Conservation (phyloP, 2,329 filamentous ascomycete genomes). For the Diplodia mutila region DNA sequence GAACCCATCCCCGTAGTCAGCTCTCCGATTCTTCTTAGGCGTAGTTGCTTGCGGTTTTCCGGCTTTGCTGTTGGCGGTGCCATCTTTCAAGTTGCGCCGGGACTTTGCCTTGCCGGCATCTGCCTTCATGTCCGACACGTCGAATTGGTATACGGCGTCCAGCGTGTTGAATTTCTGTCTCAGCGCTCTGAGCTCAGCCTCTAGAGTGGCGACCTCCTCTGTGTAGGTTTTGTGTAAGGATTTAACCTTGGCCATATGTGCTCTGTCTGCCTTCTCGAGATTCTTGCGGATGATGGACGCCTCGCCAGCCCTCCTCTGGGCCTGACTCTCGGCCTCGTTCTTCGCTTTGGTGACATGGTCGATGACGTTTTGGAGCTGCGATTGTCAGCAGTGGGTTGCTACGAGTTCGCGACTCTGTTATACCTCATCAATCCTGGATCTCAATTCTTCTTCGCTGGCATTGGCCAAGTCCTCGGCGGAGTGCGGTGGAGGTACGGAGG, state of each 20-base stretch:
- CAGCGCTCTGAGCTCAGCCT: slow-evolving; percentile 67
- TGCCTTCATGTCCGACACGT: slow-evolving; percentile 71
- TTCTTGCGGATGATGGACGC: slow-evolving; percentile 75
- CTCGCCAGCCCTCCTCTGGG: slow-evolving; percentile 63
- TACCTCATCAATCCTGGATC: slow-evolving; percentile 29
- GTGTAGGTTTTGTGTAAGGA: slow-evolving; percentile 65
- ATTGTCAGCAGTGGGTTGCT: background rate
- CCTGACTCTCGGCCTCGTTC: slow-evolving; percentile 37
- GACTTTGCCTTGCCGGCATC: slow-evolving; percentile 52
- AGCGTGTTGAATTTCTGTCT: slow-evolving; percentile 66
- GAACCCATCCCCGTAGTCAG: slow-evolving; percentile 73
- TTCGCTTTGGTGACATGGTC: slow-evolving; percentile 43
- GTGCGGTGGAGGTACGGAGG: background rate
- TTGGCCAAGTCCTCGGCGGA: slow-evolving; percentile 29
- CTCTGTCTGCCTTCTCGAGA: slow-evolving; percentile 62
- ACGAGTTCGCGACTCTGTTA: background rate
- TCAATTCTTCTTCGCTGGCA: slow-evolving; percentile 35
- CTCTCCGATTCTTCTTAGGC: slow-evolving; percentile 64
- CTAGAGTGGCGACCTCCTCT: slow-evolving; percentile 66
- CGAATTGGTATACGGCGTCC: slow-evolving; percentile 72
- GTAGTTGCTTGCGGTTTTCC: slow-evolving; percentile 46
- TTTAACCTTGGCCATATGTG: slow-evolving; percentile 66
- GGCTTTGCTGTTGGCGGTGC: slow-evolving; percentile 13
- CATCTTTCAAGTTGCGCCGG: slow-evolving; percentile 39
- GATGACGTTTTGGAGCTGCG: background rate